Percentiles rank a stretch among this genome's conserved stretches.
Conservation (phyloP, 768 basidiomycete species). For the Phaeotremella skinneri region DNA sequence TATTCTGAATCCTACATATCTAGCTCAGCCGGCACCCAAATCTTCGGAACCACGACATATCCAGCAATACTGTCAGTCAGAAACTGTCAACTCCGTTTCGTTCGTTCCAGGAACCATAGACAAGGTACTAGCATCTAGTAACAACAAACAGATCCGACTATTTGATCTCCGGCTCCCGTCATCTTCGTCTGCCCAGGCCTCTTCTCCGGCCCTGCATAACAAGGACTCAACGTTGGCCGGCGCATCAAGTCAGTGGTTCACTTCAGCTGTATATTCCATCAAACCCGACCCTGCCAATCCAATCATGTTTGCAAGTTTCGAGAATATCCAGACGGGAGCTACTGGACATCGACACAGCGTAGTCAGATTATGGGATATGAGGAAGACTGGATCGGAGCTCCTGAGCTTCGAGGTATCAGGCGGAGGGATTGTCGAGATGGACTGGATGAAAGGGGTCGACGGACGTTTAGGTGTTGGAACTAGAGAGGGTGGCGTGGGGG, state of each 20-base stretch:
- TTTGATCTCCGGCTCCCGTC: constrained; percentile 36
- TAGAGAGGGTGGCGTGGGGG: constrained; percentile 42
- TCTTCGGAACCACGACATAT: constrained; percentile 29
- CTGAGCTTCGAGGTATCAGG: constrained; percentile 38
- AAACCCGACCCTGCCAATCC: constrained; percentile 30
- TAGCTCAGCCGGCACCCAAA: constrained; percentile 6
- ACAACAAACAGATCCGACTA: constrained; percentile 33
- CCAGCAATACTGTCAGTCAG: constrained; percentile 42
- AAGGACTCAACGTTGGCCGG: constrained; percentile 7
- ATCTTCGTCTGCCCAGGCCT: constrained; percentile 2
- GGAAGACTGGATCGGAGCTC: constrained; percentile 29
- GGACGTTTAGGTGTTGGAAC: constrained; percentile 30
- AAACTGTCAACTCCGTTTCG: constrained; percentile 37
- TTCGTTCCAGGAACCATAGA: constrained; percentile 26
- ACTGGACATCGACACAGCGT: constrained; percentile 11
- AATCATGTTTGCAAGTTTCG: constrained; percentile 42
- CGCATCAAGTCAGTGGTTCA: constrained; percentile 27
- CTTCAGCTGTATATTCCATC: constrained; percentile 40
- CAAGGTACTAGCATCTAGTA: constrained; percentile 32
- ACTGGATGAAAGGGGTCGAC: constrained; percentile 27
- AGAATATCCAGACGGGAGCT: constrained; percentile 24
- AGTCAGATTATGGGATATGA: constrained; percentile 48
- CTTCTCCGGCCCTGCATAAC: constrained; percentile 12
- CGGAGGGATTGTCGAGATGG: constrained; percentile 26
- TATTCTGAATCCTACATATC: constrained; percentile 21